phyloP scores from a whole-genome alignment of 805 yeast species.

The Grigorovia jiainica region DNA sequence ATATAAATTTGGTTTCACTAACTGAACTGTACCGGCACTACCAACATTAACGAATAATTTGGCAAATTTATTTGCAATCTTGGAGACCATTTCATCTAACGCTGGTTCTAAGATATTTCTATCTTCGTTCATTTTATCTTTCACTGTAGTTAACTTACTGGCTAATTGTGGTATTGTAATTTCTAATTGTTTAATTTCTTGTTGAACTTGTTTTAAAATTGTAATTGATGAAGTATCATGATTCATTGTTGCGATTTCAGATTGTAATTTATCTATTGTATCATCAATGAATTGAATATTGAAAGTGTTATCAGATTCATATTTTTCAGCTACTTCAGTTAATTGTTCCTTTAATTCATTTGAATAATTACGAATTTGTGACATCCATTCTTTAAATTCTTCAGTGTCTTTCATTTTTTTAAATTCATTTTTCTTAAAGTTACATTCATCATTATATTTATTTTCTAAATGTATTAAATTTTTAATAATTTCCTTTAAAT shows the following conservation, averaged over 20 bases:
- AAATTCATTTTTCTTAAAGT: slow-evolving; percentile 23
- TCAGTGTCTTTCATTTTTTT: slow-evolving; percentile 20
- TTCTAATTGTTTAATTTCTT: slow-evolving; percentile 16
- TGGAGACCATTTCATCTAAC: slow-evolving; percentile 40
- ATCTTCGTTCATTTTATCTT: slow-evolving; percentile 32
- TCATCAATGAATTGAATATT: slow-evolving; percentile 31
- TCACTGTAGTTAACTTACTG: slow-evolving; percentile 20
- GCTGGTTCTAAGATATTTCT: slow-evolving; percentile 51
- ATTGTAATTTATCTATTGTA: slow-evolving; percentile 37
- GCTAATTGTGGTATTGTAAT: slow-evolving; percentile 15
- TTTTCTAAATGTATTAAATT: slow-evolving; percentile 25
- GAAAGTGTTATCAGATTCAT: slow-evolving; percentile 30
- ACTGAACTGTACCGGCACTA: slow-evolving; percentile 71
- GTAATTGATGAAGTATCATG: slow-evolving; percentile 32
- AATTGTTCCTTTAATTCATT: slow-evolving; percentile 33
- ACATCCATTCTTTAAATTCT: slow-evolving; percentile 21
- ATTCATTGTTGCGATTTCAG: slow-evolving; percentile 33
- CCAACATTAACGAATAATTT: slow-evolving; percentile 64
- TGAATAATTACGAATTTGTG: slow-evolving; percentile 28
- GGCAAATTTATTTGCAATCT: slow-evolving; percentile 57
- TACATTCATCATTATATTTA: slow-evolving; percentile 18
- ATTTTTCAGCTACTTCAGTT: slow-evolving; percentile 33
- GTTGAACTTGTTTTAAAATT: slow-evolving; percentile 24
- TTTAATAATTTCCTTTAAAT: slow-evolving; percentile 25
- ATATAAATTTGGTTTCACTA: slow-evolving; percentile 41